phyloP scores from a whole-genome alignment of 495 filamentous ascomycete species.

The Cladorrhinum samala region DNA sequence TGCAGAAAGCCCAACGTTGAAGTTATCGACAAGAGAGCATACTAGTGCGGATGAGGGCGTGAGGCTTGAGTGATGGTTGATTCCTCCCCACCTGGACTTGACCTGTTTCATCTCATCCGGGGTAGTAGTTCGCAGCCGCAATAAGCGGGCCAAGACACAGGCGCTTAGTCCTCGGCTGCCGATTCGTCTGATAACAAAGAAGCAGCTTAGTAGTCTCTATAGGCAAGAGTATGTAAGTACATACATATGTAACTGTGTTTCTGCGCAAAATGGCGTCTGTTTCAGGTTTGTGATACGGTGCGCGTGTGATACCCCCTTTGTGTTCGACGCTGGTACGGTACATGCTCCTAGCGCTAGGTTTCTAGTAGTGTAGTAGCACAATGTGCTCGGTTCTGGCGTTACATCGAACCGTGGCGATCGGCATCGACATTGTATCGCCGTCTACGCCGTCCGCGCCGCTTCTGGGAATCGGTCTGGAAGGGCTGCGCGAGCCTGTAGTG shows the following conservation, averaged over 20 bases:
- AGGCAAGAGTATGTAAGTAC: background rate
- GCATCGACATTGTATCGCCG: too few relatives aligned
- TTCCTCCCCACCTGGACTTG: too few relatives aligned
- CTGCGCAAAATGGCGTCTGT: conserved; percentile 1
- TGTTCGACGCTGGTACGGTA: background rate
- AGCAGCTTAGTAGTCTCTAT: background rate
- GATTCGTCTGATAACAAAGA: conserved; percentile 14
- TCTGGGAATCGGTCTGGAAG: too few relatives aligned
- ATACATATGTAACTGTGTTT: background rate
- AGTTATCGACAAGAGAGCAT: background rate
- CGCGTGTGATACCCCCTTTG: background rate
- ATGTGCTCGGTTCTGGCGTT: too few relatives aligned
- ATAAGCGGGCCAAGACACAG: background rate
- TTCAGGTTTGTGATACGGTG: conserved; percentile 6
- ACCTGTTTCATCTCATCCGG: conserved; percentile 4
- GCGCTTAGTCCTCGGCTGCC: conserved; percentile 16
- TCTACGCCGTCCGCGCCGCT: too few relatives aligned
- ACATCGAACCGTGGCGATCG: too few relatives aligned
- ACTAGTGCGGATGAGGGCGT: background rate
- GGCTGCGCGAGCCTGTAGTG: too few relatives aligned
- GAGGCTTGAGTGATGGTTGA: too few relatives aligned
- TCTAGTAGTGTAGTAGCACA: too few relatives aligned
- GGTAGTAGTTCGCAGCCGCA: background rate
- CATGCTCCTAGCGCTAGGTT: too few relatives aligned
- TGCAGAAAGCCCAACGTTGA: background rate